Conservation (phyloP, 1,284 basidiomycete genomes). For the Pyrrhoderma lamaoense region DNA sequence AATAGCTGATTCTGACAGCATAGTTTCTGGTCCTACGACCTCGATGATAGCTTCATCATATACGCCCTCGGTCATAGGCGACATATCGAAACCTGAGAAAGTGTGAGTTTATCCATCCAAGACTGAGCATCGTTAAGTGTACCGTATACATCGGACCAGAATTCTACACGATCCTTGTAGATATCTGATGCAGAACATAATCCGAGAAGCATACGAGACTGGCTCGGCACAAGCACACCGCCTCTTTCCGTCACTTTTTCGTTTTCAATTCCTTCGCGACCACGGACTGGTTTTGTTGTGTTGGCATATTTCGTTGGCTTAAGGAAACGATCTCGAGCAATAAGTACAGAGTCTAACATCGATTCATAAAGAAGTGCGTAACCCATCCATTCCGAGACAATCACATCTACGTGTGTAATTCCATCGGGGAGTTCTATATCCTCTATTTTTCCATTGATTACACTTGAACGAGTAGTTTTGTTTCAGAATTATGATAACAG, state of each 20-base stretch:
- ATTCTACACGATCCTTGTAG: slow-evolving; percentile 74
- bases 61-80: slow-evolving; percentile 64
- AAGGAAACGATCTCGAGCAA: slow-evolving; percentile 82
- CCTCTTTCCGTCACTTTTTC: slow-evolving; percentile 23
- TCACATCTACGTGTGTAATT: slow-evolving; percentile 79
- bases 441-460: slow-evolving; percentile 86
- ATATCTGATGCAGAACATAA: slow-evolving; percentile 74
- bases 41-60: slow-evolving; percentile 80
- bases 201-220: slow-evolving; percentile 80
- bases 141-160: slow-evolving; percentile 93
- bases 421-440: slow-evolving; percentile 67
- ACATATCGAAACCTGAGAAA: slow-evolving; percentile 72
- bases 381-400: slow-evolving; percentile 98
- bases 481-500: background rate
- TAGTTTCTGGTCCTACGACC: slow-evolving; percentile 60
- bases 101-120: background rate
- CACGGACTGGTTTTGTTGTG: background rate
- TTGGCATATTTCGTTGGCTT: slow-evolving; percentile 30
- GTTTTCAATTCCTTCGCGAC: slow-evolving; percentile 5
- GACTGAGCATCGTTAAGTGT: slow-evolving; percentile 19
- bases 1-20: slow-evolving; percentile 61
- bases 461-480: slow-evolving; percentile 34
- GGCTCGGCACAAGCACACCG: slow-evolving; percentile 90
- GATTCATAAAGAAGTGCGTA: slow-evolving; percentile 91
- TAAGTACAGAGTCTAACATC: slow-evolving; percentile 93